These are phyloP conservation scores for Besnoitia besnoiti DNA, from an alignment of 169 alveolate species.

Conservation along the genomic window DNA sequence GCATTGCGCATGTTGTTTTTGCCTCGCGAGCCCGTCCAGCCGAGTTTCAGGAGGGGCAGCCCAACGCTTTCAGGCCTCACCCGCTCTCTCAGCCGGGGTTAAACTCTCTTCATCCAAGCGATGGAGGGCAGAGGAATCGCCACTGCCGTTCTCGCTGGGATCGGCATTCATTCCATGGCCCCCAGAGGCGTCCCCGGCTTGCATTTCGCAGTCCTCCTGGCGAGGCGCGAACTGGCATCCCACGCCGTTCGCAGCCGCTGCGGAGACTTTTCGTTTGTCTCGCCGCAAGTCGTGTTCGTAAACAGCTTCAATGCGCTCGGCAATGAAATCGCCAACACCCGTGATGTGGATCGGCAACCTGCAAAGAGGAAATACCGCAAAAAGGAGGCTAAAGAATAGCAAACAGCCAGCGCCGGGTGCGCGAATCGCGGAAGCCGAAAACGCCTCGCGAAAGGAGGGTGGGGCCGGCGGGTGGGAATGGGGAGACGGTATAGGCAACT, in stretches of 20 bases:
- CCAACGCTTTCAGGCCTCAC: neutral
- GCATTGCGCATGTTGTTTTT: neutral
- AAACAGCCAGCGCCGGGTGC: neutral
- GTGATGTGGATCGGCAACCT: constrained; percentile 71
- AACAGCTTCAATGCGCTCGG: constrained; percentile 44
- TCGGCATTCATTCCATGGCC: neutral
- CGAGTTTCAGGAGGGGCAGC: neutral
- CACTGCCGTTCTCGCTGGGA: neutral
- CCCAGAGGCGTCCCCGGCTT: neutral
- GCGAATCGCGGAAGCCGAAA: too few relatives aligned
- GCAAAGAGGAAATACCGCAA: too few relatives aligned
- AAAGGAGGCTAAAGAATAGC: too few relatives aligned
- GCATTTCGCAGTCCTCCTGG: constrained; percentile 1
- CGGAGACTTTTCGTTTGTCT: neutral
- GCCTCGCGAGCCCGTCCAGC: neutral
- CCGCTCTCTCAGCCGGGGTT: neutral
- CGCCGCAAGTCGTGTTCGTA: neutral
- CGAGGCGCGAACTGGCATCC: neutral
- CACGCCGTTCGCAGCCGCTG: neutral
- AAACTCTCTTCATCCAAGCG: constrained; percentile 11
- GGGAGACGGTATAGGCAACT: too few relatives aligned
- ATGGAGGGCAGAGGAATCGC: neutral
- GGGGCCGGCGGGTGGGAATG: too few relatives aligned
- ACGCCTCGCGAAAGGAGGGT: too few relatives aligned
- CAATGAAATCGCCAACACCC: constrained; percentile 71